Evolutionary conservation across 441 rosid species (phyloP), one percentile per base, ranked within the genome.

Genomic region (Adansonia grandidieri): DNA sequence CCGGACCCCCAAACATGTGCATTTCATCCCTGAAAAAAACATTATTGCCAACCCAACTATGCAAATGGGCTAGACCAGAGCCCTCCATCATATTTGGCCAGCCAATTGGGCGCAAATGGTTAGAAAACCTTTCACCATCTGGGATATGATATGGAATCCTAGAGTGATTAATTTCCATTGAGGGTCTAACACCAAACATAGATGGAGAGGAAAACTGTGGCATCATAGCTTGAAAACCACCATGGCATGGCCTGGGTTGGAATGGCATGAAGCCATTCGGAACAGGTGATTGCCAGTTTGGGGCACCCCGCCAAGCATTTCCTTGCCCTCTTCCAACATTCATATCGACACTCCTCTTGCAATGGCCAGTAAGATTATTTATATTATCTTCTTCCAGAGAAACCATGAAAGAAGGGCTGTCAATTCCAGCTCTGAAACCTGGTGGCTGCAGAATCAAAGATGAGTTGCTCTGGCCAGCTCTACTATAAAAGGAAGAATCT

Each of bases 11-110:
- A 87, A 83, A 94, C 76, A 93, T 80, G 80, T 86, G 93, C 24
- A 90, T 61, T n/a, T 96, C 98, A 82, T 92, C 98, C 91, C 98
- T 93, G 83, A 85, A 89, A 69, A 85, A 89, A 71, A 90, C 89
- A 82, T 88, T 89, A 82, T 85, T 91, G 82, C 94, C 93, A 82
- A 94, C 98, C 95, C 98, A 92, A 53, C 97, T 92, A 91, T 89
- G 99, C 88, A 96, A 77, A 79, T 87, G 96, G 80, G 98, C 78
- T 76, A 90, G 88, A 9, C 88, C 95, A 32, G 99, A 87, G 14
- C 88, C 88, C 81, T 96, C 98, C 80, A 94, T 89, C 89, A 92
- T 92, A 85, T 88, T 89, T 87, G 87, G 99, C 99, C 98, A 97
- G 73, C 96, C 97, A 14, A 91, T 87, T 56, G 98, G 98, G 24